Percentiles rank a stretch among this genome's conserved stretches.
phyloP scores from a whole-genome alignment of 768 basidiomycete species.

The Boletus sp. region DNA sequence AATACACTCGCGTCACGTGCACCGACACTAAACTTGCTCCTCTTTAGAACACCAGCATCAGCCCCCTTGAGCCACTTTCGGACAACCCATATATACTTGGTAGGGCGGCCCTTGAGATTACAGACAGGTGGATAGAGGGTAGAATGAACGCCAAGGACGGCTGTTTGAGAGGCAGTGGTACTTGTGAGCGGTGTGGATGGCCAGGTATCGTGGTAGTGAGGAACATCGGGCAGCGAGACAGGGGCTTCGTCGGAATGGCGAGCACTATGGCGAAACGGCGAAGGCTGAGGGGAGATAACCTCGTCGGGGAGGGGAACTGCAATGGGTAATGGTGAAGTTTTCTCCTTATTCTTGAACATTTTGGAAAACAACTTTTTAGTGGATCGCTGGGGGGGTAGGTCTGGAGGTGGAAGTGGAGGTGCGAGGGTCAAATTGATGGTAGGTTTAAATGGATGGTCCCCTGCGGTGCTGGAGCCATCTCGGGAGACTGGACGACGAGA shows the following conservation, averaged over 20 bases:
- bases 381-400: slow-evolving; percentile 35
- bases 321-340: slow-evolving; percentile 17
- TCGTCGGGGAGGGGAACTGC: slow-evolving; percentile 29
- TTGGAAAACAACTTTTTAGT: slow-evolving; percentile 63
- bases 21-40: slow-evolving; percentile 36
- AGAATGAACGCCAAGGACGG: slow-evolving; percentile 69
- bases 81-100: slow-evolving; percentile 72
- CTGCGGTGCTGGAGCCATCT: slow-evolving; percentile 1
- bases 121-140: slow-evolving; percentile 49
- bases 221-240: slow-evolving; percentile 7
- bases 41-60: slow-evolving; percentile 42
- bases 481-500: slow-evolving; percentile 13
- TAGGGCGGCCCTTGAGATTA: slow-evolving; percentile 38
- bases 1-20: slow-evolving; percentile 20
- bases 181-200: slow-evolving; percentile 11
- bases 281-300: slow-evolving; percentile 14
- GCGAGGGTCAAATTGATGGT: slow-evolving; percentile 16
- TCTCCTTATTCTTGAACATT: slow-evolving; percentile 60
- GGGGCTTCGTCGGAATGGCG: slow-evolving; percentile 19
- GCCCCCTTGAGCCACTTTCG: slow-evolving; percentile 68
- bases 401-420: slow-evolving; percentile 13
- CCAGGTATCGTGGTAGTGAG: slow-evolving; percentile 10
- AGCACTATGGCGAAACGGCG: slow-evolving; percentile 5
- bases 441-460: slow-evolving; percentile 1
- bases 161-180: slow-evolving; percentile 34